A percentile compares a stretch with the other conserved stretches of the same genome.
Evolutionary conservation across 345 rosid genomes (phyloP).

Genomic region (Bruguiera gymnorhiza): DNA sequence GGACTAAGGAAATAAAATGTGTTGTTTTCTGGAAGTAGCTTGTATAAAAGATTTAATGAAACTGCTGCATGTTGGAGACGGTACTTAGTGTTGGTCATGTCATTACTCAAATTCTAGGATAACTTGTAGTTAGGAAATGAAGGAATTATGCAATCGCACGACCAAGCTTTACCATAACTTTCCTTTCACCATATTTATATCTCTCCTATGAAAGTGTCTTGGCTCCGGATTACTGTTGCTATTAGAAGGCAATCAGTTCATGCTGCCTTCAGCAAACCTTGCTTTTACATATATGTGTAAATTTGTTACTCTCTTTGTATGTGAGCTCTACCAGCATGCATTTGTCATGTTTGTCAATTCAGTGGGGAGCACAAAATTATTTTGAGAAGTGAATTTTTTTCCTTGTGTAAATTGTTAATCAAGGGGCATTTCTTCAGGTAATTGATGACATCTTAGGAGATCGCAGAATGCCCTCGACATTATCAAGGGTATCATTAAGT

Average conservation of each 20-base stretch:
- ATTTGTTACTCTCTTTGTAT: not conserved
- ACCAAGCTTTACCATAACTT: not conserved
- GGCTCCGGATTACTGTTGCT: not conserved
- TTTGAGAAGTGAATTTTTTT: constrained; percentile 7
- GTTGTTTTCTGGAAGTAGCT: not conserved
- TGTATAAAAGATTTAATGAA: not conserved
- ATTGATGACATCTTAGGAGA: constrained; percentile 67
- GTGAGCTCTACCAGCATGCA: not conserved
- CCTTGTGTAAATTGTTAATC: not conserved
- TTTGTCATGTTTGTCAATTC: not conserved
- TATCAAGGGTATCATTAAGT: constrained; percentile 57
- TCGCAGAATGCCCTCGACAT: constrained; percentile 41
- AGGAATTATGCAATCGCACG: not conserved
- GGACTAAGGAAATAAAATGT: not conserved
- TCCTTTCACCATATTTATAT: not conserved
- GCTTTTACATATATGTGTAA: not conserved
- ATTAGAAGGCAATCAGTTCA: not conserved
- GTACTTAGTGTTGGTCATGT: too few species aligned
- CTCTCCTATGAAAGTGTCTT: not conserved
- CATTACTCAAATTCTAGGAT: too few species aligned
- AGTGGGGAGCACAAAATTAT: not conserved
- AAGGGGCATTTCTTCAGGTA: constrained; percentile 38
- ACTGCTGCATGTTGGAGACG: not conserved
- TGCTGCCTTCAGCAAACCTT: not conserved
- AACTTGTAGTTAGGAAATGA: too few species aligned